These are phyloP conservation scores for Quercus bicolor DNA, from an alignment of 306 rosid genomes.

Conservation along the genomic window DNA sequence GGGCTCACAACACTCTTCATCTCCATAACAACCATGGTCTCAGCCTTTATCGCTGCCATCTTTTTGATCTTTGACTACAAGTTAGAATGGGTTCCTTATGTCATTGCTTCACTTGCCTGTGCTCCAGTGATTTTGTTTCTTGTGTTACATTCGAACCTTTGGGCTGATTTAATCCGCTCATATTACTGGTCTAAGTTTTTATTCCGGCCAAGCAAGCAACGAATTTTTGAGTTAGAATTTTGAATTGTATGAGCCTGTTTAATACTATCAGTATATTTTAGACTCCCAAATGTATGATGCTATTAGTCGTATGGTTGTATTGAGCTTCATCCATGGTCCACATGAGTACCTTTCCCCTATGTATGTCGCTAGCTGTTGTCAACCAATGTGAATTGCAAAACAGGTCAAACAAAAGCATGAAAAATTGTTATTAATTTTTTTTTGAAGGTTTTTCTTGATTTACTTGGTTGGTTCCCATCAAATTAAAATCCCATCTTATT, in stretches of 20 bases:
- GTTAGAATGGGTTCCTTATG: neutral
- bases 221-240: neutral
- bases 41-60: slow-evolving; percentile 2
- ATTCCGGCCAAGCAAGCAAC: neutral
- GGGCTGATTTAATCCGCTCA: neutral
- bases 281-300: too few species aligned
- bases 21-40: neutral
- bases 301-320: too few species aligned
- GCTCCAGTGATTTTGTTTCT: neutral
- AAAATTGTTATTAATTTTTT: too few species aligned
- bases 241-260: neutral
- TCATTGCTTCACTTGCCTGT: neutral
- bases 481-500: too few species aligned
- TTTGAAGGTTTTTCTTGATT: too few species aligned
- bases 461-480: too few species aligned
- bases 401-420: too few species aligned
- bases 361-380: too few species aligned
- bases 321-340: too few species aligned
- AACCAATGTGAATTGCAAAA: too few species aligned
- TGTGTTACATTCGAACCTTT: neutral
- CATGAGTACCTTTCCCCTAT: too few species aligned
- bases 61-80: slow-evolving; percentile 4
- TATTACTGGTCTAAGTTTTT: neutral
- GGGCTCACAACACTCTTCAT: neutral
- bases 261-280: neutral